Base-by-base conservation (phyloP, 768 basidiomycete species). In the Amyloporia xantha region DNA sequence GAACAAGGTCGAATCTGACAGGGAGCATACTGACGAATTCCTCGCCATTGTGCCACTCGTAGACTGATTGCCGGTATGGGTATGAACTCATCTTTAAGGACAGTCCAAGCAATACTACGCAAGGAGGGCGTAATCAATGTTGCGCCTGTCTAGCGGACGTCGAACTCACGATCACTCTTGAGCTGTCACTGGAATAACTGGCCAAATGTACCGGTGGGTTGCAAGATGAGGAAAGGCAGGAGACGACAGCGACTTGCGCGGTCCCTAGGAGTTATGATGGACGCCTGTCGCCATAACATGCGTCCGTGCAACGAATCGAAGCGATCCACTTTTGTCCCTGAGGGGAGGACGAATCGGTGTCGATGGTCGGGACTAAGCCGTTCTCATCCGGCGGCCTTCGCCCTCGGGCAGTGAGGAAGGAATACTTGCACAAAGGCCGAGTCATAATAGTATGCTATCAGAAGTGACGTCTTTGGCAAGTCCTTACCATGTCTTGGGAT, bases 1-100 rank as follows among this genome's bases (percentile, higher is more conserved):
- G 41, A 19, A 13, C 23, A 44, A 17, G n/a, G 4, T 7, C 11
- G 10, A 35, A 28, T 39, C 43, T 21, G 15, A 54, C 56, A 23
- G 56, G 56, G 4, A 57, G 53, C 48, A 57, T 51, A 13, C 44
- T 47, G 21, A 57, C 40, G 43, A 43, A 54, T 35, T 50, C 53
- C 9, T 46, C 44, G 17, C 50, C 56, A 33, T 50, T 40, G 27
- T 49, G 49, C 10, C 41, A 21, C 24, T 54, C 53, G 30, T 44
- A 39, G 1, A 52, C 33, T 13, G 53, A 49, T 37, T 53, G 50
- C 3, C 53, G 50, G 23, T 47, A 49, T 2, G 52, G 56, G 27
- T 52, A 52, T 13, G 50, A 48, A n/a, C 47, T 28, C 15, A 26
- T 38, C 30, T 33, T 33, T 33, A 33, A 33, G 30, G 7, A 33